Evolutionary conservation across 306 rosid genomes (phyloP).

Genomic region (Cercis canadensis): DNA sequence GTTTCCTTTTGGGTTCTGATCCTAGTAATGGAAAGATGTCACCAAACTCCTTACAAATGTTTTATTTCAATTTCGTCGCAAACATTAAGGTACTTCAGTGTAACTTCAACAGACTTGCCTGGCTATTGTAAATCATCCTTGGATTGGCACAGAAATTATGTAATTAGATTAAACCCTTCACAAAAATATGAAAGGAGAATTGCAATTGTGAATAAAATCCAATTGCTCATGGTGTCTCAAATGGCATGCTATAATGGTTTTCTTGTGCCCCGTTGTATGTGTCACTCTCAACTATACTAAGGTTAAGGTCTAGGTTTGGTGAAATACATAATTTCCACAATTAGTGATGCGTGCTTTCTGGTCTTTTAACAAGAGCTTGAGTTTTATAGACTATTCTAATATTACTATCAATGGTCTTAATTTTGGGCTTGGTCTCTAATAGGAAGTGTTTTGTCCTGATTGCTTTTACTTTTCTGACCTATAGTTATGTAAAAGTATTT

Average conservation of each 20-base stretch:
- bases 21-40: constrained; percentile 40
- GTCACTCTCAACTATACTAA: no score
- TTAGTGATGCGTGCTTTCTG: no score
- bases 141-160: constrained; percentile 34
- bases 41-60: constrained; percentile 31
- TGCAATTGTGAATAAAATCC: not conserved
- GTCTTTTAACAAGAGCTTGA: no score
- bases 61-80: constrained; percentile 44
- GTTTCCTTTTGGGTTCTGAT: constrained; percentile 39
- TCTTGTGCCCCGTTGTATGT: not conserved
- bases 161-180: constrained; percentile 37
- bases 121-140: constrained; percentile 38
- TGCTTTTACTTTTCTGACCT: no score
- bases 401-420: no score
- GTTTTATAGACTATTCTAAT: no score
- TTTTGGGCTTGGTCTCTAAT: no score
- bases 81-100: constrained; percentile 35
- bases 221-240: constrained; percentile 12
- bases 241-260: not conserved
- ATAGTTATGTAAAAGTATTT: no score
- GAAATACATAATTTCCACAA: not conserved
- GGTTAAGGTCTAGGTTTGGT: not conserved
- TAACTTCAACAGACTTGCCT: constrained; percentile 32
- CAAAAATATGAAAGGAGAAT: not conserved
- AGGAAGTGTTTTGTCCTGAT: no score